phyloP scores from a whole-genome alignment of 768 basidiomycete genomes.

The Rhodotorula babjevae region DNA sequence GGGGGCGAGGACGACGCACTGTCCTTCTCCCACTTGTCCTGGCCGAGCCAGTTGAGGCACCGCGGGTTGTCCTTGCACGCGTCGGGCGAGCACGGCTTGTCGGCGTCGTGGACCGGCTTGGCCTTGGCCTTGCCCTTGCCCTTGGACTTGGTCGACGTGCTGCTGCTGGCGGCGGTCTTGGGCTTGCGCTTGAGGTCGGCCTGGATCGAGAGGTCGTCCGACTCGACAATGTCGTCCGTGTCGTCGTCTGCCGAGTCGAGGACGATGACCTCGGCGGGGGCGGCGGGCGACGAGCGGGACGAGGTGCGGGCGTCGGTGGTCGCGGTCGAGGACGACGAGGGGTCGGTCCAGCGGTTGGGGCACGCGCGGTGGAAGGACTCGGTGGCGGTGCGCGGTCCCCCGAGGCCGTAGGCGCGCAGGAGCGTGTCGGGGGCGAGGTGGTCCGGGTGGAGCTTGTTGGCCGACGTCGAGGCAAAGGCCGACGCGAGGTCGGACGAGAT shows the following conservation, averaged over 20 bases:
- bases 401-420: constrained; percentile 26
- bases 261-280: constrained; percentile 2
- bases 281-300: neutral
- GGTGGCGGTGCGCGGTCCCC: neutral
- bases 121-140: constrained; percentile 17
- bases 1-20: constrained; percentile 48
- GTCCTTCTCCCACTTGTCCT: constrained; percentile 64
- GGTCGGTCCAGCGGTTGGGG: constrained; percentile 3
- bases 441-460: constrained; percentile 10
- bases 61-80: constrained; percentile 70
- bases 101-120: neutral
- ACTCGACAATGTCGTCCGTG: neutral
- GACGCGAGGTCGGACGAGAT: constrained; percentile 12
- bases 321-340: neutral
- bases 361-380: constrained; percentile 3
- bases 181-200: neutral
- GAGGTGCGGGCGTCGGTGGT: too few relatives aligned
- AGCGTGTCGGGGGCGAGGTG: constrained; percentile 6
- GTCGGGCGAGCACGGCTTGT: constrained; percentile 21
- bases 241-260: constrained; percentile 8
- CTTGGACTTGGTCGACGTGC: neutral
- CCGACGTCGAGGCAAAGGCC: neutral
- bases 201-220: too few relatives aligned
- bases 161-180: too few relatives aligned
- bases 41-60: constrained; percentile 83